A percentile compares a stretch with the other conserved stretches of the same genome.
Conservation (phyloP, 176 grass and related monocot species). For the Cenchrus americanus region DNA sequence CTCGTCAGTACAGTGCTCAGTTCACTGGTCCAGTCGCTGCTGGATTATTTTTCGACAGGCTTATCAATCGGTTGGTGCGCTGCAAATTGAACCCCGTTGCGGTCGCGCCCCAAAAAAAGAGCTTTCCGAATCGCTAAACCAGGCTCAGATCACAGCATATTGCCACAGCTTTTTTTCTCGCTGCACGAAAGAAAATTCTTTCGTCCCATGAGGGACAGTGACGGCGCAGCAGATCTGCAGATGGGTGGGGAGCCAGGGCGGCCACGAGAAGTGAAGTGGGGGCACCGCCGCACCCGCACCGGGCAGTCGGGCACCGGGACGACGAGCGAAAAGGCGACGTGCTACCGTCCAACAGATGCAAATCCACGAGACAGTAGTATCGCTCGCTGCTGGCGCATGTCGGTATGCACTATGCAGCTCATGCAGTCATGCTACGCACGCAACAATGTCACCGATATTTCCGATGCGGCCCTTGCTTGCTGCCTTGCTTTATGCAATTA, state of each 20-base stretch:
- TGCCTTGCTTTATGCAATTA: too few relatives aligned
- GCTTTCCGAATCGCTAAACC: neutral
- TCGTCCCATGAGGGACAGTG: slow-evolving; percentile 33
- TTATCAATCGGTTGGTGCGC: too few relatives aligned
- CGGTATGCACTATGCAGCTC: neutral
- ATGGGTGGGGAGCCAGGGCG: neutral
- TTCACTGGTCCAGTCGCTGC: neutral
- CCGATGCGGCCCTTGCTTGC: neutral
- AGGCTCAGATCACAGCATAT: neutral
- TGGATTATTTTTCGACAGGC: neutral
- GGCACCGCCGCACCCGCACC: neutral
- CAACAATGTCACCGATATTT: slow-evolving; percentile 4
- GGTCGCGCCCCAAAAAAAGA: neutral
- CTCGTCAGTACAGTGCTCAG: neutral
- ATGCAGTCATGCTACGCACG: neutral
- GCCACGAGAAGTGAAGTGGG: neutral
- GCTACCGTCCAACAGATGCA: slow-evolving; percentile 38
- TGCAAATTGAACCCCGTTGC: neutral
- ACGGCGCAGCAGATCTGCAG: slow-evolving; percentile 58
- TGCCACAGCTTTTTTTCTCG: slow-evolving; percentile 13
- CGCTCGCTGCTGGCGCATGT: neutral
- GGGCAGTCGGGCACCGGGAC: neutral
- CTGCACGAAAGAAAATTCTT: neutral
- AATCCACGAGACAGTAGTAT: slow-evolving; percentile 15
- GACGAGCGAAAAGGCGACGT: slow-evolving; percentile 6